phyloP scores from a whole-genome alignment of 1,284 basidiomycete genomes.

The Wallemia hederae region DNA sequence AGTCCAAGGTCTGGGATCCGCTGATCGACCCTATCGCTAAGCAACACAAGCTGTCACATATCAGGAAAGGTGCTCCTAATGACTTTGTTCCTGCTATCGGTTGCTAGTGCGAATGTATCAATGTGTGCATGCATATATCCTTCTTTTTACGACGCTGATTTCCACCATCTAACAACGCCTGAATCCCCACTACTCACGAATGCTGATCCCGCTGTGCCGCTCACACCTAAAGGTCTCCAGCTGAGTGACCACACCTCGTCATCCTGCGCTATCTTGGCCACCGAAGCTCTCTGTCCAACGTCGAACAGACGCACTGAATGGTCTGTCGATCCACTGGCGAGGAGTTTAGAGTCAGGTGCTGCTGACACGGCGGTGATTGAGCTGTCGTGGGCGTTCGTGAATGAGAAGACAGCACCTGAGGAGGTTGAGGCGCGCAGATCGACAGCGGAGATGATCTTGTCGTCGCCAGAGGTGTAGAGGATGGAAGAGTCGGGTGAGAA shows the following conservation, averaged over 20 bases:
- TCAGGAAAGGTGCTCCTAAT: too few species aligned
- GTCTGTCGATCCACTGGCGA: constrained; percentile 5
- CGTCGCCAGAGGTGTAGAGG: constrained; percentile 10
- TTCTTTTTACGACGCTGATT: background rate
- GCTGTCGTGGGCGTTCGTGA: background rate
- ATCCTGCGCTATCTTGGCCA: constrained; percentile 8
- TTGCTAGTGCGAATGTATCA: background rate
- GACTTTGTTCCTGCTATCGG: background rate
- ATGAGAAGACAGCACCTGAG: background rate
- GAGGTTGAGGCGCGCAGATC: constrained; percentile 8
- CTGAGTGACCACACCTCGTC: constrained; percentile 10
- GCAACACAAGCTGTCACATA: too few species aligned
- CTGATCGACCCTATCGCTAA: too few species aligned
- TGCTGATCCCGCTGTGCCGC: constrained; percentile 7
- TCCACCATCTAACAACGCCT: constrained; percentile 9
- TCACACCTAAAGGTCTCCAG: constrained; percentile 9
- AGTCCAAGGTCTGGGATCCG: too few species aligned
- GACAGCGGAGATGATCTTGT: constrained; percentile 10
- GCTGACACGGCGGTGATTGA: background rate
- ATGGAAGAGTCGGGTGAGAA: constrained; percentile 10
- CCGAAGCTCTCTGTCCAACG: constrained; percentile 7
- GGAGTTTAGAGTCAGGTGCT: background rate
- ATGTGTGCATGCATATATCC: background rate
- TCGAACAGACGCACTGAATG: constrained; percentile 10
- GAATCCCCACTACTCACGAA: constrained; percentile 10